Base-by-base conservation (phyloP, 306 rosid species). In the Pyrus bretschneideri region DNA sequence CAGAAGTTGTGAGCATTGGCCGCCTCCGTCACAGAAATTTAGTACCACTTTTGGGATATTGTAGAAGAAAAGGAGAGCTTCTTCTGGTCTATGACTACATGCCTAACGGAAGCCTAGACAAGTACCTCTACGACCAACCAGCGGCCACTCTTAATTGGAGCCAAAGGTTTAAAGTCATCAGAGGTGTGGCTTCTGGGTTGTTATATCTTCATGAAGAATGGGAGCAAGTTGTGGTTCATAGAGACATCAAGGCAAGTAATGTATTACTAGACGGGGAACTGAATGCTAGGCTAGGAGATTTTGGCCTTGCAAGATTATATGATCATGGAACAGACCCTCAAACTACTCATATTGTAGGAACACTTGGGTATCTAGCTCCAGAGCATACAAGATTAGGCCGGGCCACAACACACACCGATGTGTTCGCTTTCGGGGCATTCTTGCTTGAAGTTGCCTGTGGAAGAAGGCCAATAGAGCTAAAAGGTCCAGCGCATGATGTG, bases 81-180 rank as follows among this genome's bases (percentile, higher is more conserved):
- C 79, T 87, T 25, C 88, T 38, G 42, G 42, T 38, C 42, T 38
- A 38, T 8, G 42, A 38, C 2, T 38, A 38, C 42, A 38, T 38
- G 96, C 78, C 80, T 17, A 91, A 91, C 65, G 96, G 93, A 80
- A 91, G 96, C 81, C 73, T 91, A 2, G 93, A 91, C 61, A 83
- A 77, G 59, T 84, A 78, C 69, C 71, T 89, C 30, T 59, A 59
- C 4, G 0, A 21, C 25, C 61, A 57, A 21, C 61, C 61, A 6
- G 4, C 0, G 2, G 27, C 7, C 27, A 57, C 61, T 57, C 61
- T 57, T 23, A 57, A 21, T 57, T 57, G 25, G 25, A 1, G 61
- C 61, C 61, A 84, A 54, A 80, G 87, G 42, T 76, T 80, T 55
- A 8, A 67, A 22, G 67, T 76, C 67, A 76, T 84, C 3, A 80